phyloP scores from a whole-genome alignment of 805 yeast genomes.

The Yamadazyma akitaensis region DNA sequence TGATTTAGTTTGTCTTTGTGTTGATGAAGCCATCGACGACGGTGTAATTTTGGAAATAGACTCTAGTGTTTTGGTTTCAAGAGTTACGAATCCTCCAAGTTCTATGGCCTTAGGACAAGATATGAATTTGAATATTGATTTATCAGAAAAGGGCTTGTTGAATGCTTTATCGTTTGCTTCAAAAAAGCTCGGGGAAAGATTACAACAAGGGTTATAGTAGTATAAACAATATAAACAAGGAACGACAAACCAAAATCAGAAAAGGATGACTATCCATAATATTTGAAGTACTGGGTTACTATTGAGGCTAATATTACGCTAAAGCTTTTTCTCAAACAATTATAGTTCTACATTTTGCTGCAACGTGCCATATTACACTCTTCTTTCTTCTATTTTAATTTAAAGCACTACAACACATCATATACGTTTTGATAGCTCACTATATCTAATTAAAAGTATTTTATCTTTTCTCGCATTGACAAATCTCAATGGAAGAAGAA shows the following conservation, averaged over 20 bases:
- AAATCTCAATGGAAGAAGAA: constrained; percentile 30
- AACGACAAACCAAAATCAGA: neutral
- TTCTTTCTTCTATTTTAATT: no score
- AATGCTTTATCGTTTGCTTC: constrained; percentile 87
- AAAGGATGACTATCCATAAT: no score
- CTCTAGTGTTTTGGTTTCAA: constrained; percentile 76
- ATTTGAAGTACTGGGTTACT: neutral
- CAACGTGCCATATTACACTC: no score
- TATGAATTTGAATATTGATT: constrained; percentile 55
- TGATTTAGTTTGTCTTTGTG: constrained; percentile 79
- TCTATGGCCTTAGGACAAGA: constrained; percentile 46
- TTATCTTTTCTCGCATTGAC: neutral
- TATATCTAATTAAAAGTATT: neutral
- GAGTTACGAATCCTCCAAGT: constrained; percentile 84
- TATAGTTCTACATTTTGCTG: no score
- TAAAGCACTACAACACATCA: neutral
- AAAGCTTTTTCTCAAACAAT: no score
- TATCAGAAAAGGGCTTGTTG: constrained; percentile 71
- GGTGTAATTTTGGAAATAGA: constrained; percentile 92
- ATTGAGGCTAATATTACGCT: no score
- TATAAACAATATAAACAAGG: neutral
- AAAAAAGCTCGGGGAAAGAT: constrained; percentile 53
- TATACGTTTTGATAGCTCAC: neutral
- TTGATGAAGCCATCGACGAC: constrained; percentile 91
- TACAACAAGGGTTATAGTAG: constrained; percentile 41